These are phyloP conservation scores for Porogramme epimiltina DNA, from an alignment of 1,284 basidiomycete species.

Conservation along the genomic window DNA sequence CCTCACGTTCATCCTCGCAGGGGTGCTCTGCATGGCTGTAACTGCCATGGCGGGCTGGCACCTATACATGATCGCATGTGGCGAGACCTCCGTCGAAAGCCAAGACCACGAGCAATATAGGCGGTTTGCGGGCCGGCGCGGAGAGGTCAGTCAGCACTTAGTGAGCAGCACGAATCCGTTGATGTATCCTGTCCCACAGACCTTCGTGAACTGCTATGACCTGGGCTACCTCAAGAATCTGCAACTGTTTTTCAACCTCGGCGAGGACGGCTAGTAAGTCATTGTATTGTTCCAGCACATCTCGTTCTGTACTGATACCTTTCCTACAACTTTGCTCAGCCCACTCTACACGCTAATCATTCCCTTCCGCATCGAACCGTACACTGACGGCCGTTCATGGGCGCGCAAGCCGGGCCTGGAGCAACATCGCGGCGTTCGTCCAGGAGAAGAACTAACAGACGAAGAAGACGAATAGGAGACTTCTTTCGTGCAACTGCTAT, in stretches of 20 bases:
- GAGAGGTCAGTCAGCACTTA: constrained; percentile 53
- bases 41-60: constrained; percentile 84
- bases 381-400: constrained; percentile 87
- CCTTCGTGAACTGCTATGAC: constrained; percentile 92
- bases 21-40: constrained; percentile 80
- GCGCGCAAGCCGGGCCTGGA: constrained; percentile 66
- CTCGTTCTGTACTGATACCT: not conserved
- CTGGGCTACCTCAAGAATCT: constrained; percentile 82
- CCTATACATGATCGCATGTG: constrained; percentile 72
- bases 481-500: not conserved
- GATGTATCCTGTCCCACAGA: constrained; percentile 37
- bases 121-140: constrained; percentile 66
- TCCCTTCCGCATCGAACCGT: constrained; percentile 80
- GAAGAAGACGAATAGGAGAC: constrained; percentile 55
- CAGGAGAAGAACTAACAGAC: constrained; percentile 75
- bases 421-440: constrained; percentile 58
- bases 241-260: constrained; percentile 87
- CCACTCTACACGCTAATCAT: constrained; percentile 78
- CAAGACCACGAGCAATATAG: constrained; percentile 87
- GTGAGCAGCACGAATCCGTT: too few relatives aligned
- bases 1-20: constrained; percentile 75
- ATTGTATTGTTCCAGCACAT: not conserved
- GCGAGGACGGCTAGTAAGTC: constrained; percentile 78
- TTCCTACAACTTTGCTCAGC: constrained; percentile 29
- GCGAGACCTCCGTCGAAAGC: constrained; percentile 90